Evolutionary conservation across 2,329 filamentous ascomycete genomes (phyloP), one percentile per base, ranked within the genome.

Genomic region (Pseudocercospora musae): DNA sequence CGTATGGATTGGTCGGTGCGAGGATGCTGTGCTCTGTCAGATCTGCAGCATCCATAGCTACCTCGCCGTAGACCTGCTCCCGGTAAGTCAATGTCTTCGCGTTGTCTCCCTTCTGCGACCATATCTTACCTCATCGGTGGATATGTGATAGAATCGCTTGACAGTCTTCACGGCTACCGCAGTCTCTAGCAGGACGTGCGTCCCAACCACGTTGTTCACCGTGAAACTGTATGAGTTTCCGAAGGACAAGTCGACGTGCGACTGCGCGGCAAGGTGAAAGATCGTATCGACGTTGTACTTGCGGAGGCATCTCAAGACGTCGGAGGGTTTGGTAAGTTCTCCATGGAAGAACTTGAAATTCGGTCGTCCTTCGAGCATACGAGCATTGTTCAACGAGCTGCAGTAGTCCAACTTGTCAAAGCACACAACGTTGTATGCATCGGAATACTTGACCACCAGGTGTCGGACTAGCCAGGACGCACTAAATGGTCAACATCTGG

Each of bases 341-440:
- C 91, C 90, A 73, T 90, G 87, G 75, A 91, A 89, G 74, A 94
- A 94, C 29, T 82, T 84, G 75, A 93, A 95, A 76, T 93, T 94
- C 59, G 83, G 80, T 69, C 83, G 84, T 65, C 83, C 82, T 70
- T 89, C 84, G 54, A 94, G 83, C 56, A 84, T 81, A 49, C 87
- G 83, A 3, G 89, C 91, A 77, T 94, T 95, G 79, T 92, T 91
- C 69, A 92, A 80, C 7, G 90, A 90, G 7, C 90, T 84, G 78
- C 89, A 92, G 78, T 92, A 92, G 75, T 94, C 90, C 62, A 94
- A 82, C 77, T 93, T 94, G 78, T 95, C 91, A 71, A 93, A 92
- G 33, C 89, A 93, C 56, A 94, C 82, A 66, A 94, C 85, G 72
- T 90, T 90, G 81, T 95, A 95, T 66, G 85, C 82, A 44, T 87